phyloP scores from a whole-genome alignment of 306 rosid species.

The Quercus parvula region DNA sequence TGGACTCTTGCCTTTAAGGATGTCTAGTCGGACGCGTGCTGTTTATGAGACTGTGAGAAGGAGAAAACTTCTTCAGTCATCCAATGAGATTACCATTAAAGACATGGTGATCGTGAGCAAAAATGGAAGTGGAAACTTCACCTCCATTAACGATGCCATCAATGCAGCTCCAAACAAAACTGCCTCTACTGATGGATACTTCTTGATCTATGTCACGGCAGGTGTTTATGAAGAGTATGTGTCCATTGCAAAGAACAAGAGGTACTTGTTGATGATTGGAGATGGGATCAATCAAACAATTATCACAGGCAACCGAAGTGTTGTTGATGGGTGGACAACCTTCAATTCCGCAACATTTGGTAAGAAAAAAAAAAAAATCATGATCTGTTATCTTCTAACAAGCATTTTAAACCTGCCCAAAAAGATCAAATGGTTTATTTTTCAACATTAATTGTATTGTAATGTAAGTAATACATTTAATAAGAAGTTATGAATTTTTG shows the following conservation, averaged over 20 bases:
- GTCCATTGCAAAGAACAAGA: neutral
- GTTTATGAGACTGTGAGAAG: neutral
- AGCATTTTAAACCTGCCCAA: neutral
- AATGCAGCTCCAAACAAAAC: neutral
- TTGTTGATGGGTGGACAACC: neutral
- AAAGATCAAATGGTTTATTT: too few relatives aligned
- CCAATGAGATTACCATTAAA: neutral
- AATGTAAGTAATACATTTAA: too few relatives aligned
- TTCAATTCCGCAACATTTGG: constrained; percentile 1
- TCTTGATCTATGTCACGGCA: neutral
- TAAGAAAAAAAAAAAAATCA: neutral
- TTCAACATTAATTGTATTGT: too few relatives aligned
- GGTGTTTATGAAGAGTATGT: constrained; percentile 5
- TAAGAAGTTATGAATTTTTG: too few relatives aligned
- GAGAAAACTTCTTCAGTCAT: neutral
- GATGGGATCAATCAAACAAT: constrained; percentile 5
- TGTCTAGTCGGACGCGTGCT: neutral
- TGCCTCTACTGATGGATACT: neutral
- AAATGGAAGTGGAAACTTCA: constrained; percentile 1
- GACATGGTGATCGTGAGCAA: neutral
- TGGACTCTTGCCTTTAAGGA: neutral
- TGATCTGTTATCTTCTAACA: neutral
- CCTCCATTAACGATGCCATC: neutral
- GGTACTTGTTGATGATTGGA: neutral
- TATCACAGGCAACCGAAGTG: neutral